Evolutionary conservation across 768 basidiomycete genomes (phyloP).

Genomic region (Rhizopogon vesiculosus): DNA sequence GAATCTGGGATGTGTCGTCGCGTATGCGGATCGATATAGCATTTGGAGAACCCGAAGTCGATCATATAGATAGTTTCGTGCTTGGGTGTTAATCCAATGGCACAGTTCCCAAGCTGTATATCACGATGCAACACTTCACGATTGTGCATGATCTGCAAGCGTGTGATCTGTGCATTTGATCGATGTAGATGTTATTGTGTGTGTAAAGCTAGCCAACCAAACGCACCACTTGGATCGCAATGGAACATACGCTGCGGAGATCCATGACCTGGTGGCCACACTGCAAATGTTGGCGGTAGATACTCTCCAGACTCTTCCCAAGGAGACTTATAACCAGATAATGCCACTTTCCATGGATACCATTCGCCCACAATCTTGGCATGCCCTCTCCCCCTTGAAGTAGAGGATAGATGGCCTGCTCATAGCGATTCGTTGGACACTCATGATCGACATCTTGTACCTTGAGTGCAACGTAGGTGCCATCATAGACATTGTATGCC

Average conservation of each 20-base stretch:
- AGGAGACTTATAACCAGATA: conserved; percentile 76
- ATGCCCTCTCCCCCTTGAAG: conserved; percentile 72
- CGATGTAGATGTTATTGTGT: conserved; percentile 4
- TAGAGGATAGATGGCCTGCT: conserved; percentile 62
- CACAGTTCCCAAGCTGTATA: conserved; percentile 76
- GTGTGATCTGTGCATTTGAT: conserved; percentile 46
- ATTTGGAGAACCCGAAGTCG: conserved; percentile 82
- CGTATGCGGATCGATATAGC: conserved; percentile 63
- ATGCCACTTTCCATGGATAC: conserved; percentile 55
- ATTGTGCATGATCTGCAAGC: conserved; percentile 74
- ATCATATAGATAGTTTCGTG: conserved; percentile 72
- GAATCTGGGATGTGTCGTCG: conserved; percentile 70
- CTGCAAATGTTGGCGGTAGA: conserved; percentile 42
- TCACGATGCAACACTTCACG: conserved; percentile 74
- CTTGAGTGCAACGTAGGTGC: conserved; percentile 67
- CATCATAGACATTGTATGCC: conserved; percentile 52
- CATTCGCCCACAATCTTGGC: conserved; percentile 65
- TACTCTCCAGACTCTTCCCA: conserved; percentile 61
- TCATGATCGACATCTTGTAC: conserved; percentile 65
- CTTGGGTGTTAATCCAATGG: conserved; percentile 55
- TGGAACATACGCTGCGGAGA: conserved; percentile 65
- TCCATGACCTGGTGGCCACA: conserved; percentile 55
- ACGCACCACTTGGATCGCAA: conserved; percentile 74
- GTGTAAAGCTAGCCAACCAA: not conserved
- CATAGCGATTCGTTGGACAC: conserved; percentile 73